phyloP scores from a whole-genome alignment of 306 rosid species.

The Cucurbita argyrosperma region DNA sequence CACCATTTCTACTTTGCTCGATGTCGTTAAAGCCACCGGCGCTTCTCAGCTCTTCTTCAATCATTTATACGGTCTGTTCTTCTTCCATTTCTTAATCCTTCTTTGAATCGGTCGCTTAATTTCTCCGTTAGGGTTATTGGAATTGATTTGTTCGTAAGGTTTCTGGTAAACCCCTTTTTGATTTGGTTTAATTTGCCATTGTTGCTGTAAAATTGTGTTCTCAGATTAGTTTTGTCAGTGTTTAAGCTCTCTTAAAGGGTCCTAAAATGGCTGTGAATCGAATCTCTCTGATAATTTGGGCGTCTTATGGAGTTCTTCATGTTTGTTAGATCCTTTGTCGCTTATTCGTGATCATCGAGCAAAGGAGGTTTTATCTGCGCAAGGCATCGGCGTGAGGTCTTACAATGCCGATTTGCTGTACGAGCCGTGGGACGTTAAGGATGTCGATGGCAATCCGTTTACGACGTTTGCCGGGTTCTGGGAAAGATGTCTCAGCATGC shows the following conservation, averaged over 20 bases:
- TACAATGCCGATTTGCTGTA: conserved; percentile 87
- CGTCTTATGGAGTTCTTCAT: neutral
- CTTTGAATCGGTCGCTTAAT: neutral
- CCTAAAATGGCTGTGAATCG: neutral
- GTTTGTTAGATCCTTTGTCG: conserved; percentile 69
- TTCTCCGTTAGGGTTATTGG: neutral
- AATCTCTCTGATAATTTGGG: neutral
- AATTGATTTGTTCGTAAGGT: neutral
- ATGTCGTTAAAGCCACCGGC: conserved; percentile 64
- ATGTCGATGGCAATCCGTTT: conserved; percentile 70
- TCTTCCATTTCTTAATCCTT: neutral
- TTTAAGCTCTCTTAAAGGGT: neutral
- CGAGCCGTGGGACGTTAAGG: conserved; percentile 97
- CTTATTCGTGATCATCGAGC: conserved; percentile 81
- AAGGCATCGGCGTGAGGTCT: conserved; percentile 76
- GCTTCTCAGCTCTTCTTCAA: conserved; percentile 88
- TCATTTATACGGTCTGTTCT: conserved; percentile 80
- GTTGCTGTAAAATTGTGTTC: neutral
- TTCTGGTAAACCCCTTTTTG: neutral
- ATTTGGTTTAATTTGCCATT: neutral
- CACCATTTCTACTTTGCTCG: conserved; percentile 69
- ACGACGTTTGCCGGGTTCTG: conserved; percentile 76
- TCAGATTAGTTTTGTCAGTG: neutral
- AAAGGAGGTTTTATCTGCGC: conserved; percentile 68
- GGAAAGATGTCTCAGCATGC: conserved; percentile 99